Base-by-base conservation (phyloP, 306 rosid genomes). In the Acacia acuminata region DNA sequence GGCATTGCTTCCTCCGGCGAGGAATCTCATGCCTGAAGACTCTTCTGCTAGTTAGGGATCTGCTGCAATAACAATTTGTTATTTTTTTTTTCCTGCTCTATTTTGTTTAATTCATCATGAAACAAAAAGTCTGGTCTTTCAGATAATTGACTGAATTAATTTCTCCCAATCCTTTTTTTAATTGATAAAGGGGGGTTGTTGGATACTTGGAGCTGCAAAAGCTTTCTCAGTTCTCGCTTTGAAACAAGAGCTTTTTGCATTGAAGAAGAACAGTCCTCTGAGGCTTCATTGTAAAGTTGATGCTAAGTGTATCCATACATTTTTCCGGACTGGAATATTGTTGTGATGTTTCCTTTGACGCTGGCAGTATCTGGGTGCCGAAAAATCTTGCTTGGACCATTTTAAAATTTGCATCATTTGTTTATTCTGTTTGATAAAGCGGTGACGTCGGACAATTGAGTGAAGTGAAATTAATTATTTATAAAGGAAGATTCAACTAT, bases 1-100 rank as follows among this genome's bases (percentile, higher is more conserved):
- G 17, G 91, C 92, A 27, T 19, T 87, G 74, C 86, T 89, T 77
- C 75, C 90, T 24, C 89, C 89, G 10, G 89, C 94, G 30, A 83
- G 72, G 11, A 42, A 66, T 45, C 82, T 84, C 48, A 24, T 87
- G 81, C 71, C 82, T 3, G 63, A 58, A 30, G 73, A 22, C 13
- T 73, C 15, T 36, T 53, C 40, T 50, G 63, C 61, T 81, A 25
- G 8, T 5, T 74, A 11, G 48, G 17, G 32, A 43, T 53, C 56
- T 45, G 51, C 53, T 44, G 76, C 76, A 71, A 24, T 71, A 71
- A 44, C 76, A 43, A 71, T 71, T 71, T 44, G 75, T 71, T 45
- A 71, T 71, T 63, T 4, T 11, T 25, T 60, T 25, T 63, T 12
- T 25, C 17, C 34, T 24, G 2, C 27, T 24, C 7, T n/a, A 0